Percentiles rank a stretch among this genome's conserved stretches.
Conservation (phyloP, 2,329 filamentous ascomycete species). For the Diaporthe capsici region DNA sequence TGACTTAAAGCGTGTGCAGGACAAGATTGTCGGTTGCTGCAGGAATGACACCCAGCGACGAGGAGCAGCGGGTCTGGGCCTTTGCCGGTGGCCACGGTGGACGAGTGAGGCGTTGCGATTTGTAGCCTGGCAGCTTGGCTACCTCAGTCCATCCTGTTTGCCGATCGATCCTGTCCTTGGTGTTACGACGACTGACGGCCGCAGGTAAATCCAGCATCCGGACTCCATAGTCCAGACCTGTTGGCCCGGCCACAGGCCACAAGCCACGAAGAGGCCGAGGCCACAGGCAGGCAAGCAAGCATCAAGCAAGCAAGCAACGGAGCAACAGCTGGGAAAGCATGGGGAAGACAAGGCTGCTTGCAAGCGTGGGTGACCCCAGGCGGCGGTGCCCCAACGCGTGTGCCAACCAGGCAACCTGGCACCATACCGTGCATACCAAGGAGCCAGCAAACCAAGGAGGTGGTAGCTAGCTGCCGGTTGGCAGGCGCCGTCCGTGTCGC, state of each 20-base stretch:
- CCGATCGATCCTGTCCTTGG: constrained; percentile 18
- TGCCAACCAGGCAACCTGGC: constrained; percentile 14
- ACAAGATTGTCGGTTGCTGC: constrained; percentile 18
- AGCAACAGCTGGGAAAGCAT: not conserved
- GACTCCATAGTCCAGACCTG: constrained; percentile 8
- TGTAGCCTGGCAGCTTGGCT: constrained; percentile 28
- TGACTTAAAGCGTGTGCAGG: constrained; percentile 6
- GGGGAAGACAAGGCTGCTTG: constrained; percentile 18
- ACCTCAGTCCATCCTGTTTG: constrained; percentile 8
- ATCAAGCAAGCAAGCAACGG: not conserved
- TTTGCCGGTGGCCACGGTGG: constrained; percentile 31
- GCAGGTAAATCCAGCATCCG: not conserved
- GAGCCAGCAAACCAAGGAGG: constrained; percentile 28
- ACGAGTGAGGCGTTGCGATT: constrained; percentile 36
- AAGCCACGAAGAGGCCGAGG: constrained; percentile 13
- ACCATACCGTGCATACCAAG: constrained; percentile 16
- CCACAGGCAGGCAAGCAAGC: constrained; percentile 1
- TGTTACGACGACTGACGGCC: constrained; percentile 5
- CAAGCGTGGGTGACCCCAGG: constrained; percentile 28
- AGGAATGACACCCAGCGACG: constrained; percentile 11
- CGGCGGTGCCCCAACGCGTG: constrained; percentile 9
- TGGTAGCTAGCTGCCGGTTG: constrained; percentile 32
- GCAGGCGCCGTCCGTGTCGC: not conserved
- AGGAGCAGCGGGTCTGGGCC: constrained; percentile 30
- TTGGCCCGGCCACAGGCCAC: constrained; percentile 27